Conservation (phyloP, 2,329 filamentous ascomycete genomes). For the Phialocephala subalpina region DNA sequence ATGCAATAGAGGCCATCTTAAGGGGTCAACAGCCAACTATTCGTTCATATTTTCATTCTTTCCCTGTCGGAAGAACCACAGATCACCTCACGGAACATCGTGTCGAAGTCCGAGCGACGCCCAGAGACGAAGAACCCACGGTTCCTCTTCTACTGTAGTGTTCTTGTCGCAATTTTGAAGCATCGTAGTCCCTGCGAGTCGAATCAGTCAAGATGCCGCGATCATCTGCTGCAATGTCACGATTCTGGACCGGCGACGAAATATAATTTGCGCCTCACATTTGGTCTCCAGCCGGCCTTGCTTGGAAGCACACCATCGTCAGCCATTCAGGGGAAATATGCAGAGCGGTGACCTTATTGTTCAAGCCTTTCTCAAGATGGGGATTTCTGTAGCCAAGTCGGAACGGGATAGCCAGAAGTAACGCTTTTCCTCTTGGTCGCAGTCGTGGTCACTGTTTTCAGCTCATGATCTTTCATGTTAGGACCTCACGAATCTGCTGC, state of each 20-base stretch:
- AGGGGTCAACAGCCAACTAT: neutral
- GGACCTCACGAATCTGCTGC: neutral
- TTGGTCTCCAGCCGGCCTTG: neutral
- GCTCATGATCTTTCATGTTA: neutral
- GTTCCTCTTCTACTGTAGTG: neutral
- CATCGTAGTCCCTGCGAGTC: conserved; percentile 2
- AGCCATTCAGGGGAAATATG: conserved; percentile 12
- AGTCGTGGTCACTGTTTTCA: neutral
- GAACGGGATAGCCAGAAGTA: neutral
- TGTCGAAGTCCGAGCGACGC: conserved; percentile 8
- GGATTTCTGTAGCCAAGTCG: conserved; percentile 1
- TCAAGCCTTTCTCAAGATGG: neutral
- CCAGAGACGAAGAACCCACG: neutral
- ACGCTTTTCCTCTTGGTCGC: neutral
- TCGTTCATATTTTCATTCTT: neutral
- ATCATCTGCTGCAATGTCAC: conserved; percentile 1
- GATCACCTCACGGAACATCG: neutral
- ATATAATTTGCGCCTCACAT: neutral
- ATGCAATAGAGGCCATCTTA: neutral
- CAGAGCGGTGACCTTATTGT: neutral
- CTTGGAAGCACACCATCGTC: conserved; percentile 10
- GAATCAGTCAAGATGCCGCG: neutral
- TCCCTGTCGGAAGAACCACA: neutral
- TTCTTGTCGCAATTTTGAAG: neutral
- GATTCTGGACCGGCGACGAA: neutral